Percentiles rank a stretch among this genome's conserved stretches.
Conservation (phyloP, 257 asterid genomes). For the Primulina tabacum region DNA sequence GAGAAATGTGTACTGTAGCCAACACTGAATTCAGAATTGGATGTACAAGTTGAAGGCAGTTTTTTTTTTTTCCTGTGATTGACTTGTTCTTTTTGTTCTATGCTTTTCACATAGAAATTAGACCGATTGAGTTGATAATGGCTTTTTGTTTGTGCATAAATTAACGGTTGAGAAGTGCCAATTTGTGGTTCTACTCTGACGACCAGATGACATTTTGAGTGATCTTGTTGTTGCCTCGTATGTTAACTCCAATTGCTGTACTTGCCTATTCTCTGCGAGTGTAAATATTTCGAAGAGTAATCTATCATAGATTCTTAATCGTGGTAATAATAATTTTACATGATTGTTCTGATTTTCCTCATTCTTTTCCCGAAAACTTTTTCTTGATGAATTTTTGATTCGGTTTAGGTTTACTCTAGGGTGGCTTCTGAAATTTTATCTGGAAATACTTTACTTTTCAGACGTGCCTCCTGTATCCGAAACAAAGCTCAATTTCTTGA, state of each 20-base stretch:
- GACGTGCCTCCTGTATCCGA: conserved; percentile 80
- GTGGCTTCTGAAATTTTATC: conserved; percentile 24
- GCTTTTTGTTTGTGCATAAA: background rate
- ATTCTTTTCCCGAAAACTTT: background rate
- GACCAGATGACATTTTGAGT: background rate
- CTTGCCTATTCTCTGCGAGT: background rate
- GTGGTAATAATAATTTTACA: background rate
- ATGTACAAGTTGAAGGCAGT: background rate
- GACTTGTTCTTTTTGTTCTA: background rate
- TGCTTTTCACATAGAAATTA: background rate
- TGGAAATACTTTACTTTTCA: conserved; percentile 34
- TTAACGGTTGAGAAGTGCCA: background rate
- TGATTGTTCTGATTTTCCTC: background rate
- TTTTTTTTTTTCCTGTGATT: background rate
- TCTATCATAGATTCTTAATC: background rate
- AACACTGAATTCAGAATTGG: background rate
- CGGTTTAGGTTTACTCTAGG: background rate
- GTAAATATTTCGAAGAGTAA: background rate
- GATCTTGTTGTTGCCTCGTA: background rate
- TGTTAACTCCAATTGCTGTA: background rate
- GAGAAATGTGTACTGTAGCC: background rate
- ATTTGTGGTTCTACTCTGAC: background rate
- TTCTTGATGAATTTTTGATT: conserved; percentile 3
- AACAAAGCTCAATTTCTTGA: conserved; percentile 77
- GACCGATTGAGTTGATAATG: conserved; percentile 3